A percentile compares a stretch with the other conserved stretches of the same genome.
Conservation (phyloP, 129 eudicot species). For the Arctium lappa region DNA sequence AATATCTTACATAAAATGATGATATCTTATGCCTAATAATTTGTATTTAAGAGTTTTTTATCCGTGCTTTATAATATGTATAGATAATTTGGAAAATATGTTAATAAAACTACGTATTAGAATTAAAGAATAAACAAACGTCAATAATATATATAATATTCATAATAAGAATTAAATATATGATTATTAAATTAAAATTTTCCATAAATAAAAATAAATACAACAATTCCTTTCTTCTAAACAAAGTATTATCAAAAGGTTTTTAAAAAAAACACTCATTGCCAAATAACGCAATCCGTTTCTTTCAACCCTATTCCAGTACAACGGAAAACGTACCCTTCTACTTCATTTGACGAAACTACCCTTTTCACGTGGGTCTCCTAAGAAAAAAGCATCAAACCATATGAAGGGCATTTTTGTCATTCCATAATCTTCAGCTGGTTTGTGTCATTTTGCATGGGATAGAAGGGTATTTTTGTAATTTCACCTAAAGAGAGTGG, state of each 20-base stretch:
- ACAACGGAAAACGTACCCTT: conserved; percentile 38
- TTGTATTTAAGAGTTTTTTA: too few relatives aligned
- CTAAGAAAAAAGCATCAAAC: not conserved
- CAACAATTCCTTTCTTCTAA: conserved; percentile 17
- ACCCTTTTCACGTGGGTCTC: conserved; percentile 18
- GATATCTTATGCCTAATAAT: too few relatives aligned
- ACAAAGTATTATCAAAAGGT: conserved; percentile 2
- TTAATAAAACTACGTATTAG: too few relatives aligned
- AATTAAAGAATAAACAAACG: too few relatives aligned
- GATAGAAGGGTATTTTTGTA: conserved; percentile 35
- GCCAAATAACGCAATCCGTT: conserved; percentile 64
- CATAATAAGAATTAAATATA: too few relatives aligned
- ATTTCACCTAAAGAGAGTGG: not conserved
- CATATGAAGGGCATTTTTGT: conserved; percentile 12
- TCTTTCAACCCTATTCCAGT: conserved; percentile 30
- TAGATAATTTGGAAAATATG: too few relatives aligned
- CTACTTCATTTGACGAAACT: conserved; percentile 2
- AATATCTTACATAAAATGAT: too few relatives aligned
- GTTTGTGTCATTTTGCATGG: conserved; percentile 41
- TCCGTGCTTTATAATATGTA: too few relatives aligned
- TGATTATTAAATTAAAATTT: too few relatives aligned
- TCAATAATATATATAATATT: too few relatives aligned
- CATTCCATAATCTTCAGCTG: not conserved
- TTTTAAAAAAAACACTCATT: conserved; percentile 12
- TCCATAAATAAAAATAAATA: not conserved